Evolutionary conservation across 2,329 filamentous ascomycete genomes (phyloP).

Genomic region (Epichloe sp.): DNA sequence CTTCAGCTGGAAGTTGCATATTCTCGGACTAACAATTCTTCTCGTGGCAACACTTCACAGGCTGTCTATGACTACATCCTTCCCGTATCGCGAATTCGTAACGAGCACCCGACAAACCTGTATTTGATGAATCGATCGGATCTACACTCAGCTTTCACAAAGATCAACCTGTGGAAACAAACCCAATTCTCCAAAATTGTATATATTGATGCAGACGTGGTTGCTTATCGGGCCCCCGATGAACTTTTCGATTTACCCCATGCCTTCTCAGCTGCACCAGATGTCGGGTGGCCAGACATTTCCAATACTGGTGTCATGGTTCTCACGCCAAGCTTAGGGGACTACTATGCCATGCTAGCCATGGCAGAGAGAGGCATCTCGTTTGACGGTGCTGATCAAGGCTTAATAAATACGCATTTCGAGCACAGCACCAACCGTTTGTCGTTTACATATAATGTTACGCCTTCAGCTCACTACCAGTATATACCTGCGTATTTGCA

Average conservation of each 20-base stretch:
- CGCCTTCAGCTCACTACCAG: slow-evolving; percentile 91
- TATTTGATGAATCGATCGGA: slow-evolving; percentile 86
- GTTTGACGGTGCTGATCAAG: slow-evolving; percentile 95
- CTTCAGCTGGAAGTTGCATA: too few species aligned
- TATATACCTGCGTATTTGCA: slow-evolving; percentile 91
- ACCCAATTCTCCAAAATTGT: slow-evolving; percentile 84
- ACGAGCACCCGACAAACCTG: slow-evolving; percentile 66
- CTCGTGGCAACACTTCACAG: slow-evolving; percentile 27
- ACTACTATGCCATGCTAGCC: slow-evolving; percentile 73
- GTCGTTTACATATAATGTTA: slow-evolving; percentile 95
- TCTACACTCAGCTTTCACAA: slow-evolving; percentile 86
- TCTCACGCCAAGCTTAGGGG: slow-evolving; percentile 72
- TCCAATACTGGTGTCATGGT: slow-evolving; percentile 99
- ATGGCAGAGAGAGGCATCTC: slow-evolving; percentile 80
- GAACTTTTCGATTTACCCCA: slow-evolving; percentile 65
- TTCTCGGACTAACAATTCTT: neutral
- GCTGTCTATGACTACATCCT: slow-evolving; percentile 80
- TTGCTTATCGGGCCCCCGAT: slow-evolving; percentile 81
- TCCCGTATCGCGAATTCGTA: slow-evolving; percentile 68
- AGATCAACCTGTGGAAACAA: slow-evolving; percentile 88
- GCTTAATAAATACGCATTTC: slow-evolving; percentile 90
- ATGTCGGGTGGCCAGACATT: slow-evolving; percentile 94
- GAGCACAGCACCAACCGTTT: slow-evolving; percentile 70
- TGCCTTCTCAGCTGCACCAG: slow-evolving; percentile 62
- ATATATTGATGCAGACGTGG: slow-evolving; percentile 87